These are phyloP conservation scores for Epichloe amarillans DNA, from an alignment of 2,329 filamentous ascomycete genomes.

Conservation along the genomic window DNA sequence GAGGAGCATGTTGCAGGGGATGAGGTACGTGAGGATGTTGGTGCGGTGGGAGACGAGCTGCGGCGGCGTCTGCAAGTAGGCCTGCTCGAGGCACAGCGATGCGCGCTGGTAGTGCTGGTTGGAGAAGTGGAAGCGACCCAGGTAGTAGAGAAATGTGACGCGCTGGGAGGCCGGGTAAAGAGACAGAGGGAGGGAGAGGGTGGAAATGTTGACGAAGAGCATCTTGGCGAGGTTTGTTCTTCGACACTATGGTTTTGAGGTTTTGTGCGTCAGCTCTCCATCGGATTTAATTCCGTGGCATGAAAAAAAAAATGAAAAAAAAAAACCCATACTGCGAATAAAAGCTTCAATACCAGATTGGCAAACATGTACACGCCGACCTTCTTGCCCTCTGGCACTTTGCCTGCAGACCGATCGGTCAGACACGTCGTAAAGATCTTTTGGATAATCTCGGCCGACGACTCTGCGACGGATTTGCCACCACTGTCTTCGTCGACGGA, in stretches of 20 bases:
- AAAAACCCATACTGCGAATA: conserved; percentile 54
- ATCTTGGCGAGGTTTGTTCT: conserved; percentile 76
- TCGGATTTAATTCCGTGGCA: no score
- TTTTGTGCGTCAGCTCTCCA: not conserved
- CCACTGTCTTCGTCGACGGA: conserved; percentile 48
- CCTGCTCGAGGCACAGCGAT: conserved; percentile 59
- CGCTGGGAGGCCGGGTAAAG: conserved; percentile 77
- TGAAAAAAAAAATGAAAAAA: not conserved
- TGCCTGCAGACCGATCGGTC: conserved; percentile 60
- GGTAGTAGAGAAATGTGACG: conserved; percentile 88
- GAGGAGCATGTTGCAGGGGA: conserved; percentile 70
- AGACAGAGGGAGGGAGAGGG: conserved; percentile 66
- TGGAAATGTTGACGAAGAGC: conserved; percentile 78
- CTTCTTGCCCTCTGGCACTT: conserved; percentile 70
- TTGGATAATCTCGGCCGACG: conserved; percentile 77
- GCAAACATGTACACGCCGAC: conserved; percentile 83
- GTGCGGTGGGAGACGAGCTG: conserved; percentile 59
- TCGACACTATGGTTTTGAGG: conserved; percentile 41
- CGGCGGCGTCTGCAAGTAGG: conserved; percentile 56
- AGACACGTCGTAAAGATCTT: conserved; percentile 85
- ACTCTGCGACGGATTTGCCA: conserved; percentile 69
- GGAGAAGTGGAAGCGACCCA: conserved; percentile 79
- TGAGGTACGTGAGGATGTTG: conserved; percentile 70
- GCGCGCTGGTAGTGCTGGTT: conserved; percentile 74
- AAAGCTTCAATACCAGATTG: conserved; percentile 75